Evolutionary conservation across 306 rosid species (phyloP).

Genomic region (Rosa chinensis): DNA sequence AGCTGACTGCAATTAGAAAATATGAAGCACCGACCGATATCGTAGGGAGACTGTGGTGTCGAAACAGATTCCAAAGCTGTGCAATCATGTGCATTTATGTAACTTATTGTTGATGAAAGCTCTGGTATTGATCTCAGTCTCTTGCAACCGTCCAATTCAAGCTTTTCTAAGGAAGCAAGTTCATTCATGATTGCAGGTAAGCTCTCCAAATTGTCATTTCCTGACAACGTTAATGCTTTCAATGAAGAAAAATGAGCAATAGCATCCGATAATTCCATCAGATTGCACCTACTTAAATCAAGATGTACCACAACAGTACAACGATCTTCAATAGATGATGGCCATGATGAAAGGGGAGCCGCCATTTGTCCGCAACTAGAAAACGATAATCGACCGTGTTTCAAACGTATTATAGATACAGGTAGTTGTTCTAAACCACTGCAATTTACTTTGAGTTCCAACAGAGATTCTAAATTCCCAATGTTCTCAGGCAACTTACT

Average conservation of each 20-base stretch:
- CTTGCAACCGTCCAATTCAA: not conserved
- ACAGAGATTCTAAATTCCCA: not conserved
- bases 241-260: not conserved
- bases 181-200: not conserved
- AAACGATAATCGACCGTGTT: not conserved
- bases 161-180: not conserved
- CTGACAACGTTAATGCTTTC: not conserved
- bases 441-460: rapidly evolving
- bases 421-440: not conserved
- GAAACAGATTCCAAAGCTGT: not conserved
- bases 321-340: not conserved
- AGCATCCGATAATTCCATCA: not conserved
- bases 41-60: not conserved
- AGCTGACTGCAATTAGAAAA: not conserved
- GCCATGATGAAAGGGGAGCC: not conserved
- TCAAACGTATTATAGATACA: not conserved
- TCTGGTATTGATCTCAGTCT: not conserved
- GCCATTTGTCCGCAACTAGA: not conserved
- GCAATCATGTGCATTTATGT: not conserved
- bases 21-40: not conserved
- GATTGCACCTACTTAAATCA: not conserved
- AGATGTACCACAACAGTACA: not conserved
- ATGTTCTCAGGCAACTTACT: not conserved
- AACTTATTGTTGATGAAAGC: not conserved
- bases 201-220: not conserved